Base-by-base conservation (phyloP, 1,284 basidiomycete genomes). In the Apiotrichum porosum region DNA sequence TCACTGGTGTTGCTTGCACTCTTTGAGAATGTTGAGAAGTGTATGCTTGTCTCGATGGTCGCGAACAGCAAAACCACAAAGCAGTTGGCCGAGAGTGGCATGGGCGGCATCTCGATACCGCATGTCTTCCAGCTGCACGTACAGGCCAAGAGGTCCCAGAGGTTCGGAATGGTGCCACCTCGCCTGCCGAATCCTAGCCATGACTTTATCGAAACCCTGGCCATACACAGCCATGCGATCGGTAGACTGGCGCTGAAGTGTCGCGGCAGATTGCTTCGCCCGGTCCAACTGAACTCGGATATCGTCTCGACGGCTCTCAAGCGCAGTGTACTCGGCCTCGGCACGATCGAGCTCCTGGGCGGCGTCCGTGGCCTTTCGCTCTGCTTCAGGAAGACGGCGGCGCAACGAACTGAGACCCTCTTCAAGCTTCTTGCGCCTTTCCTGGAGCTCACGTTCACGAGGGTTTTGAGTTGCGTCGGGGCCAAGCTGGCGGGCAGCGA, bases 141-240 rank as follows among this genome's bases (percentile, higher is more conserved):
- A 80, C 37, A 78, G 56, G 0, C 92, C 92, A n/a, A 97, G 75
- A 0, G 92, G 91, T 1, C 95, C 95, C 23, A 97, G 70, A 0
- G 94, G 93, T 15, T 66, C 72, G 31, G 83, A 78, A 9, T 84
- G 85, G 23, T 76, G 64, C 89, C 89, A 91, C 6, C 58, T 68
- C 54, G 75, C 73, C 9, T 58, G 60, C n/a, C 74, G 60, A 42
- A 95, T 86, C 6, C 77, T 75, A 18, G 84, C 54, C n/a, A 90
- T 50, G 1, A 66, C 56, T 6, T 41, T 21, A 9, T 66, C 55
- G 3, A 74, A 43, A 17, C 54, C 55, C 4, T 42, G 21, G 1
- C 75, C 76, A 43, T 66, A 77, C 3, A 62, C 77, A 0, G 63
- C 63, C 40, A 84, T 75, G 60, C 87, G 81, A 52, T 85, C 77